Evolutionary conservation across 169 alveolate genomes (phyloP), one percentile per base, ranked within the genome.

Genomic region (Theileria annulata): DNA sequence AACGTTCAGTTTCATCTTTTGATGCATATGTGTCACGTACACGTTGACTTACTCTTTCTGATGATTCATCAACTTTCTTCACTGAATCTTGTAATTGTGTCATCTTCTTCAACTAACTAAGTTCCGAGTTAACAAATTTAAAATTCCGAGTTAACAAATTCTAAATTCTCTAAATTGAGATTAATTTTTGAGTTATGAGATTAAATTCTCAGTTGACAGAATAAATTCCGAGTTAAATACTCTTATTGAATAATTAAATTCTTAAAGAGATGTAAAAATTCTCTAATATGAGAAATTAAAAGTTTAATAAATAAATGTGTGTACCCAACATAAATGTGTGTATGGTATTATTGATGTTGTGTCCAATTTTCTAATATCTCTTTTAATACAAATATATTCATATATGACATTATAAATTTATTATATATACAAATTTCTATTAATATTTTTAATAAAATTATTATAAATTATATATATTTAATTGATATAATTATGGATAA

Each of bases 11-110:
- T 17, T 62, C 71, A 37, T 62, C 71, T 25, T 27, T 62, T 19
- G 71, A 62, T 35, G 23, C 0, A 19, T 23, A 62, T 17, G 71
- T 9, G 31, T 62, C 71, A 21, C 71, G 71, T 21, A n/a, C 37
- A 37, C 25, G 28, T 25, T 62, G 71, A 47, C 37, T 62, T 9
- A 62, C 71, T 12, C 2, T 23, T 25, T 62, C 71, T 6, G 71
- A 23, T 3, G 37, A 28, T 21, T 62, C 48, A 37, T 23, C 37
- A 42, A 10, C 51, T 42, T 42, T 42, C 51, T 42, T 42, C 6
- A 27, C 47, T 27, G 71, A 62, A 10, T 62, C 71, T 19, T 13
- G 25, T 31, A 21, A 15, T 62, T 21, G 33, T 62, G 71, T 62
- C 71, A 62, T 62, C 8, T 23, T 30, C 6, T 9, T 42, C 13